phyloP scores from a whole-genome alignment of 805 yeast genomes.

The Phaffomyces thermotolerans region DNA sequence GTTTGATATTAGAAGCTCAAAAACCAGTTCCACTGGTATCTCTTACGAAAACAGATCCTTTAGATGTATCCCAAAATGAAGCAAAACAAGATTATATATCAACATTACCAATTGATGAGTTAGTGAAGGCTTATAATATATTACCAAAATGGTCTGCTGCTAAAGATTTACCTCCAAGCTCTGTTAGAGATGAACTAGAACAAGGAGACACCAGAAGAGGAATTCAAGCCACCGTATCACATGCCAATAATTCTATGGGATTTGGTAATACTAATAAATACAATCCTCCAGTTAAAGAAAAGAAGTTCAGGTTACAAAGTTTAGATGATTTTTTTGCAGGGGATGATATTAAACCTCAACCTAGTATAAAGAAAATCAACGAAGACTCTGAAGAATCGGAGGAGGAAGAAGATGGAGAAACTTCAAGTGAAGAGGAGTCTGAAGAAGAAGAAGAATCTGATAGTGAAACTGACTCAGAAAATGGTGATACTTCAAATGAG shows the following conservation, averaged over 20 bases:
- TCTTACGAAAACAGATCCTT: slow-evolving; percentile 15
- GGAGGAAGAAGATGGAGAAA: not conserved
- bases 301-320: slow-evolving; percentile 59
- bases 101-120: slow-evolving; percentile 19
- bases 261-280: not conserved
- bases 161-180: slow-evolving; percentile 24
- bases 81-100: slow-evolving; percentile 15
- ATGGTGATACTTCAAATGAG: not conserved
- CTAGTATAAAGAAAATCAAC: slow-evolving; percentile 13
- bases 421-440: slow-evolving; percentile 25
- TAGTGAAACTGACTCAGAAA: not conserved
- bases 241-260: not conserved
- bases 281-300: slow-evolving; percentile 17
- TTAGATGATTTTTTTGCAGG: slow-evolving; percentile 76
- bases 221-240: not conserved
- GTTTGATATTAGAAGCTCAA: slow-evolving; percentile 68
- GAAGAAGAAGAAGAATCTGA: slow-evolving; percentile 5
- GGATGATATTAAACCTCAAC: slow-evolving; percentile 26
- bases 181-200: slow-evolving; percentile 31
- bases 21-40: slow-evolving; percentile 50
- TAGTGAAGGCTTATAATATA: slow-evolving; percentile 19
- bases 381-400: slow-evolving; percentile 15
- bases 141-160: slow-evolving; percentile 42
- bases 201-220: slow-evolving; percentile 33
- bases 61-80: slow-evolving; percentile 7